These are phyloP conservation scores for Daldinia sp. DNA, from an alignment of 2,329 filamentous ascomycete genomes.

Conservation along the genomic window DNA sequence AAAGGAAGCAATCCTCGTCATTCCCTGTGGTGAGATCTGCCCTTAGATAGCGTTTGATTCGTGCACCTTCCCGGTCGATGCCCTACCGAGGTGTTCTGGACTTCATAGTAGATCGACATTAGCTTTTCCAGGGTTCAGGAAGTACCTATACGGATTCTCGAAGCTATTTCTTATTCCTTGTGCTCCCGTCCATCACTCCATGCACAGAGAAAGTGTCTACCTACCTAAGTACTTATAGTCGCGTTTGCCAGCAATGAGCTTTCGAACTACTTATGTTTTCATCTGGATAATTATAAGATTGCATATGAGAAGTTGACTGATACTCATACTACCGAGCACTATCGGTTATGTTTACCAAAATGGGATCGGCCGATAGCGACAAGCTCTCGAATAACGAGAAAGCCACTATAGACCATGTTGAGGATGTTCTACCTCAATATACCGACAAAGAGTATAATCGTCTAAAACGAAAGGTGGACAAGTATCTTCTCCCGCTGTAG, in stretches of 20 bases:
- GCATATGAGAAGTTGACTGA: neutral
- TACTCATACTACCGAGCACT: neutral
- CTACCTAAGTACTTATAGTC: neutral
- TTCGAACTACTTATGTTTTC: neutral
- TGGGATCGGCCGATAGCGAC: slow-evolving; percentile 22
- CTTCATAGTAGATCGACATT: neutral
- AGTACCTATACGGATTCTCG: neutral
- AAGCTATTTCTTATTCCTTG: neutral
- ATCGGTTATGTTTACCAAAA: neutral
- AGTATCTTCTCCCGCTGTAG: slow-evolving; percentile 57
- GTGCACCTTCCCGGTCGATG: slow-evolving; percentile 18
- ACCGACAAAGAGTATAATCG: slow-evolving; percentile 55
- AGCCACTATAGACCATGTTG: neutral
- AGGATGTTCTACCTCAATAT: slow-evolving; percentile 43
- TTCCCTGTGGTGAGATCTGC: neutral
- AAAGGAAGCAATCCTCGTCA: slow-evolving; percentile 7
- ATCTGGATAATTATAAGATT: neutral
- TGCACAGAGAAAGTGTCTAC: neutral
- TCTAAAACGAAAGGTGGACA: slow-evolving; percentile 57
- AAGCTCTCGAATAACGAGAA: slow-evolving; percentile 3
- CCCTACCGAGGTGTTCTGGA: slow-evolving; percentile 9
- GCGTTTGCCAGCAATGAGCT: neutral
- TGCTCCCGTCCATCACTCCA: neutral
- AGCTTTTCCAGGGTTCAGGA: slow-evolving; percentile 1
- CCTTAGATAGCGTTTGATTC: slow-evolving; percentile 8